Conservation (phyloP, 306 rosid species). For the Malus fusca region DNA sequence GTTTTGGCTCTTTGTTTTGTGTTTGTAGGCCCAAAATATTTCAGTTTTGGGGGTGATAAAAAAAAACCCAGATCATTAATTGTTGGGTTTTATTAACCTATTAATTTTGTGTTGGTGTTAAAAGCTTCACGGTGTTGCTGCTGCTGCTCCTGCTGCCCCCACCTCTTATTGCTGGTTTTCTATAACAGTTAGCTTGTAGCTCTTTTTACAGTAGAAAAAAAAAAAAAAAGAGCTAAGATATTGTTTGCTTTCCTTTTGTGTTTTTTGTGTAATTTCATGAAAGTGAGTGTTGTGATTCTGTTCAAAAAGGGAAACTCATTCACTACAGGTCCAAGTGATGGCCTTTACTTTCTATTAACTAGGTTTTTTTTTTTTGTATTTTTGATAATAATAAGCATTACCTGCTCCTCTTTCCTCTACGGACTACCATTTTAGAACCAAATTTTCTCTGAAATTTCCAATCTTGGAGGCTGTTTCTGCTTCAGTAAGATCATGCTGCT, state of each 20-base stretch:
- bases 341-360: background rate
- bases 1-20: background rate
- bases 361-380: background rate
- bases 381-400: background rate
- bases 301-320: constrained; percentile 4
- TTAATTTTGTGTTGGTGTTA: background rate
- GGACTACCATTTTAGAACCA: background rate
- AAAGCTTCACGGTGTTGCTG: background rate
- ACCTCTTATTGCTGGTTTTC: background rate
- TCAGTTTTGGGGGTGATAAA: background rate
- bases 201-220: background rate
- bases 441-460: background rate
- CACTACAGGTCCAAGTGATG: background rate
- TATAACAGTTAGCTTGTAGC: background rate
- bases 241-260: background rate
- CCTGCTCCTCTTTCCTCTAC: constrained; percentile 3
- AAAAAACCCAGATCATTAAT: constrained; percentile 10
- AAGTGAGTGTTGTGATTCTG: constrained; percentile 17
- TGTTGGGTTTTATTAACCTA: background rate
- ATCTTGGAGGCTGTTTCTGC: constrained; percentile 1
- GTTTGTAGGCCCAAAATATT: constrained; percentile 12
- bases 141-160: background rate
- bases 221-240: background rate
- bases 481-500: constrained; percentile 1
- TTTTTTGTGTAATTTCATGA: background rate